Evolutionary conservation across 495 filamentous ascomycete genomes (phyloP).

Genomic region (Tuber indicum): DNA sequence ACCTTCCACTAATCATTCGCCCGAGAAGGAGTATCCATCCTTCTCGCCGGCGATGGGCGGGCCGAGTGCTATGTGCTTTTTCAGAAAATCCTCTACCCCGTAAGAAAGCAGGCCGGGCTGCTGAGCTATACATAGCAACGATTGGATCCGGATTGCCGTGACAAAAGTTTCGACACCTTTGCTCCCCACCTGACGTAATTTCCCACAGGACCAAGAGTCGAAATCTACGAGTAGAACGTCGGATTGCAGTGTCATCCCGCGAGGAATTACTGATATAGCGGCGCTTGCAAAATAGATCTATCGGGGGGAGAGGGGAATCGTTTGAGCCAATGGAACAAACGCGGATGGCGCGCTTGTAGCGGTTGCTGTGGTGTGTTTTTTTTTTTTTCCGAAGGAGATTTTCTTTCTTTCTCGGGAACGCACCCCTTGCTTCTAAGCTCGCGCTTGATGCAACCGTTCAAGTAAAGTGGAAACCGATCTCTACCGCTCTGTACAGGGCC

Average conservation of each 20-base stretch:
- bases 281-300: not conserved
- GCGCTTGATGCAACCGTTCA: not conserved
- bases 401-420: not conserved
- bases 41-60: not conserved
- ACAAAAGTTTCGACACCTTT: constrained; percentile 1
- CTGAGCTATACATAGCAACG: not conserved
- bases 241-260: not conserved
- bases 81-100: not conserved
- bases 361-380: not conserved
- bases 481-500: not conserved
- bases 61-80: not conserved
- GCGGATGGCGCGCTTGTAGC: not conserved
- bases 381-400: not conserved
- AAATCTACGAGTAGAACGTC: not conserved
- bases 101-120: not conserved
- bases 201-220: too few species aligned
- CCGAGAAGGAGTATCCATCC: too few species aligned
- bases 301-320: not conserved
- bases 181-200: not conserved
- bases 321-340: not conserved
- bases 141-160: not conserved
- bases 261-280: not conserved
- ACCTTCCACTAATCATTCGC: not conserved
- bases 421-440: not conserved
- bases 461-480: not conserved